phyloP scores from a whole-genome alignment of 139 green algal species.

The Chlamydomonas sphaeroides region DNA sequence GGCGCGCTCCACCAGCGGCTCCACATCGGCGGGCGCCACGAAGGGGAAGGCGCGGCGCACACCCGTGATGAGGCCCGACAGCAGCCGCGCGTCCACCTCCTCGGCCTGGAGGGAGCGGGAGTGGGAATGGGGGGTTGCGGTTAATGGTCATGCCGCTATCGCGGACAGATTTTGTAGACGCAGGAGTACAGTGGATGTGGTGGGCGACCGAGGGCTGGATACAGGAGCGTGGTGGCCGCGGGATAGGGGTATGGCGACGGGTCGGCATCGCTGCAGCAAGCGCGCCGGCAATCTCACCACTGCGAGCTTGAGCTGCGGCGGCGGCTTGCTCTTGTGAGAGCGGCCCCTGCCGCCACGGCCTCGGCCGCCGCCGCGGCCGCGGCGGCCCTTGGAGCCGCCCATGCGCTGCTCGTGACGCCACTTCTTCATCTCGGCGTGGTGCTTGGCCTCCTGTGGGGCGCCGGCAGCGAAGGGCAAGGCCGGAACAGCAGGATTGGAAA shows the following conservation, averaged over 20 bases:
- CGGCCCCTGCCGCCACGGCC: neutral
- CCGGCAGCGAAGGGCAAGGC: neutral
- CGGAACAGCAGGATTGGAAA: too few relatives aligned
- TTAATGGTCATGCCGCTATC: too few relatives aligned
- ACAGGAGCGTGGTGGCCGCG: too few relatives aligned
- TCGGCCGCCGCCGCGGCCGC: neutral
- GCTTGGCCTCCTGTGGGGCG: slow-evolving; percentile 21
- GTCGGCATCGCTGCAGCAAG: too few relatives aligned
- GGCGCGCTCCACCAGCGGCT: slow-evolving; percentile 51
- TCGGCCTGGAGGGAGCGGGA: slow-evolving; percentile 34
- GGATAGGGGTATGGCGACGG: too few relatives aligned
- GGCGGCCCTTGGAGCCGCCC: too few relatives aligned
- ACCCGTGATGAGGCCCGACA: slow-evolving; percentile 86
- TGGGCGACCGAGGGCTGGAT: too few relatives aligned
- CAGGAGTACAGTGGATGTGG: too few relatives aligned
- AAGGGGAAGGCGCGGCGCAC: slow-evolving; percentile 95
- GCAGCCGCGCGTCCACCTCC: slow-evolving; percentile 74
- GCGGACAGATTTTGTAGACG: too few relatives aligned
- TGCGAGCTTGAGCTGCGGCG: slow-evolving; percentile 32
- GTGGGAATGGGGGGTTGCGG: too few relatives aligned
- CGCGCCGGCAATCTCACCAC: slow-evolving; percentile 36
- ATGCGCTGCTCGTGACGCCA: slow-evolving; percentile 34
- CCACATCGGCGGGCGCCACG: slow-evolving; percentile 62
- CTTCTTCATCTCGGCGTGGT: slow-evolving; percentile 46
- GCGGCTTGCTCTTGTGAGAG: neutral